These are phyloP conservation scores for Yarrowia keelungensis DNA, from an alignment of 805 yeast genomes.

Conservation along the genomic window DNA sequence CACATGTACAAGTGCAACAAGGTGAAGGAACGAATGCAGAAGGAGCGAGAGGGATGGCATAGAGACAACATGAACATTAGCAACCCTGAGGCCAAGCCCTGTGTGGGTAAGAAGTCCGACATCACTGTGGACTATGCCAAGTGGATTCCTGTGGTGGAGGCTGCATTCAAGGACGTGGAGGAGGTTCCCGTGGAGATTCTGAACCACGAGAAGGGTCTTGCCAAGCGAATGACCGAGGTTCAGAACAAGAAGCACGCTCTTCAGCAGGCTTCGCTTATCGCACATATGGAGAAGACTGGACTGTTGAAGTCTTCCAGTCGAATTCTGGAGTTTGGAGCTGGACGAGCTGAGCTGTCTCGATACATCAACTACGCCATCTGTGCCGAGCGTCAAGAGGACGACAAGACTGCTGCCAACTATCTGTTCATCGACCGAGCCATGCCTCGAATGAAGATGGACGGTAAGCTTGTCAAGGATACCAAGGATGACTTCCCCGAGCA, in stretches of 20 bases:
- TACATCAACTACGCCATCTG: constrained; percentile 54
- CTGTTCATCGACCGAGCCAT: constrained; percentile 78
- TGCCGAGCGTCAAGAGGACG: constrained; percentile 23
- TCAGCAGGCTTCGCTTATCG: constrained; percentile 83
- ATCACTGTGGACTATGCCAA: constrained; percentile 41
- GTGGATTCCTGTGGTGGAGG: constrained; percentile 48
- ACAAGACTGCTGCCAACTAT: constrained; percentile 49
- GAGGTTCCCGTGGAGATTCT: constrained; percentile 41
- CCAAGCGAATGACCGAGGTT: constrained; percentile 57
- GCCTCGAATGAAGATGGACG: constrained; percentile 79
- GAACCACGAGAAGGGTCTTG: constrained; percentile 50
- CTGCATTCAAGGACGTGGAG: constrained; percentile 38
- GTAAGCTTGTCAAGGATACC: constrained; percentile 65
- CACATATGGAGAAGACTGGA: constrained; percentile 58
- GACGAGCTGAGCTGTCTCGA: constrained; percentile 82
- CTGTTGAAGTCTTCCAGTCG: constrained; percentile 51
- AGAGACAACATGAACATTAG: constrained; percentile 56
- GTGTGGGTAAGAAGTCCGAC: constrained; percentile 27
- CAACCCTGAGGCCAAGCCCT: constrained; percentile 11
- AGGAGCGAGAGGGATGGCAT: constrained; percentile 60
- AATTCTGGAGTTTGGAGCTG: constrained; percentile 87
- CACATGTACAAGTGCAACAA: constrained; percentile 68
- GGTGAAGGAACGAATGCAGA: constrained; percentile 47
- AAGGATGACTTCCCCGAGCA: constrained; percentile 41
- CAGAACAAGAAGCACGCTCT: constrained; percentile 74